phyloP scores from a whole-genome alignment of 345 rosid genomes.

The Eucalyptus marginata region DNA sequence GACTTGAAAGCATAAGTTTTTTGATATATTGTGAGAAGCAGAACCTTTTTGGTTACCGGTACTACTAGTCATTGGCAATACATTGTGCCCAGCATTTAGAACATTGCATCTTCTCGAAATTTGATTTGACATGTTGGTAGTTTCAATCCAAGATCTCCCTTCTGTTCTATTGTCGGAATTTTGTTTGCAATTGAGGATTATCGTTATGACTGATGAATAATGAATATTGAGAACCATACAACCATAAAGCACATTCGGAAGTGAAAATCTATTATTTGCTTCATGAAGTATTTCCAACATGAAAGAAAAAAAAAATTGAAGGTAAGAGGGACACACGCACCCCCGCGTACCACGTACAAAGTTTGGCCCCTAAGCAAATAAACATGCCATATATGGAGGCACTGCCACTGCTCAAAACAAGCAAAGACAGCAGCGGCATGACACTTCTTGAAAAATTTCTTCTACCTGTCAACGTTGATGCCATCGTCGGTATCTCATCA shows the following conservation, averaged over 20 bases:
- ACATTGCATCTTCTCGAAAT: neutral
- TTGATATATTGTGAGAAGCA: neutral
- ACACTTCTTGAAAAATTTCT: neutral
- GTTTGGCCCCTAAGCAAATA: neutral
- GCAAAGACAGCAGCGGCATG: neutral
- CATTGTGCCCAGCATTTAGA: neutral
- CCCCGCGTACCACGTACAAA: neutral
- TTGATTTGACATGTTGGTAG: neutral
- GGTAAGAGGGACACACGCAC: neutral
- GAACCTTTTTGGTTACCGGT: neutral
- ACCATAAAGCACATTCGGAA: neutral
- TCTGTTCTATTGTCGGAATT: neutral
- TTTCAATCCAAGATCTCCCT: neutral
- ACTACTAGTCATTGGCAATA: neutral
- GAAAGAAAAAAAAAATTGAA: neutral
- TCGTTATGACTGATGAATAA: neutral
- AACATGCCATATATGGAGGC: neutral
- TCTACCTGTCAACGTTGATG: neutral
- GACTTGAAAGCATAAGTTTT: neutral
- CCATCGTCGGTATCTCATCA: neutral
- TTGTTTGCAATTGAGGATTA: neutral
- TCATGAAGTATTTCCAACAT: neutral
- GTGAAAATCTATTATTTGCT: neutral
- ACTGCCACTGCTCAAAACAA: neutral
- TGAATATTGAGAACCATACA: neutral